Evolutionary conservation across 2,329 filamentous ascomycete species (phyloP), one percentile per base, ranked within the genome.

Genomic region (Botrytis elliptica): DNA sequence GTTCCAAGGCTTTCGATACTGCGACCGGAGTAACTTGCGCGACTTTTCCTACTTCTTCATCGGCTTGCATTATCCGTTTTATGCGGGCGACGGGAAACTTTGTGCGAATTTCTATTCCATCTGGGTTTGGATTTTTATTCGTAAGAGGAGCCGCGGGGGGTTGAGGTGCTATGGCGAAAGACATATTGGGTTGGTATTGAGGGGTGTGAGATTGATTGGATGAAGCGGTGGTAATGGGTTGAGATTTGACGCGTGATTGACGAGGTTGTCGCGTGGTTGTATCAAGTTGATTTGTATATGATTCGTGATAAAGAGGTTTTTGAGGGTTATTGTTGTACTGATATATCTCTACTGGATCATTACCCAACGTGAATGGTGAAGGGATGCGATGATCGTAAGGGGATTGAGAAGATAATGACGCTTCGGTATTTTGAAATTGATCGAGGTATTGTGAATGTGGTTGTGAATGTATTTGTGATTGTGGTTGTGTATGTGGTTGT

Each of bases 61-160:
- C 96, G 18, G 95, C 95, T 84, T 99, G 96, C 96, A 99, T 98
- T 80, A 99, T 98, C 70, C 96, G 91, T 87, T 99, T 99, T 85
- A 99, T 99, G 75, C 96, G 89, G 22, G 96, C 96, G 46, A 97
- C 97, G 1, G 96, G 96, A 80, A 99, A 99, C 80, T 98, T 98
- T 49, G 95, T 98, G 83, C 90, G 93, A 79, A 99, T 94, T 62
- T 94, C 83, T 84, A 97, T 84, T 82, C 79, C 79, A 71, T 74
- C 75, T 5, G 79, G 79, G 69, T 81, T 80, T 18, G 80, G 79
- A 57, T 80, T 88, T 82, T 84, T 90, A 78, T 89, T 83, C 62
- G 82, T 81, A 44, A 83, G 81, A 63, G 69, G 7, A 16, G 52
- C 38, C 20, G 38, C 12, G 42, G 33, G 44, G 25, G 60, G 42